Evolutionary conservation across 352 stramenopile genomes (phyloP).

Genomic region (Pythium angustatum): DNA sequence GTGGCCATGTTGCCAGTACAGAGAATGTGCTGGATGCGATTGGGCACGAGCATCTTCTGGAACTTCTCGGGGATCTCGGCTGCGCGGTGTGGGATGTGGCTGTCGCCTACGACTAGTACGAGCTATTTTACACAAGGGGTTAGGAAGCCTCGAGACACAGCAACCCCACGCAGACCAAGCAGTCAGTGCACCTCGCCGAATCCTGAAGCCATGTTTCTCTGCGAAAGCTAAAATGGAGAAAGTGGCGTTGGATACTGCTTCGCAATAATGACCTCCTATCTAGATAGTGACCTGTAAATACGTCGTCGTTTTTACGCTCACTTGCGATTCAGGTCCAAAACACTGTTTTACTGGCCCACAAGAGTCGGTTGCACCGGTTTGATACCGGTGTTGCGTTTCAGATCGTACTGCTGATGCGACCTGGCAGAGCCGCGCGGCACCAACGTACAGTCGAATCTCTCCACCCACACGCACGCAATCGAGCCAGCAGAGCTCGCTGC

Average conservation of each 20-base stretch:
- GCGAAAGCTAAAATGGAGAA: neutral
- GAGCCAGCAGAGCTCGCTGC: no score
- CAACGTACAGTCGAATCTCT: no score
- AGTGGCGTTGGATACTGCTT: neutral
- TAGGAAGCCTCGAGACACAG: neutral
- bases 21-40: slow-evolving; percentile 98
- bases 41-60: slow-evolving; percentile 92
- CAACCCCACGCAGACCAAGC: neutral
- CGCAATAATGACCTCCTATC: neutral
- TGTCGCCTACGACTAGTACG: slow-evolving; percentile 96
- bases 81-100: slow-evolving; percentile 95
- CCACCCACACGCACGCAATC: no score
- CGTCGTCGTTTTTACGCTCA: neutral
- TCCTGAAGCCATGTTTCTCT: slow-evolving; percentile 32
- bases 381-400: slow-evolving; percentile 6
- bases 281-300: neutral
- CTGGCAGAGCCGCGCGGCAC: no score
- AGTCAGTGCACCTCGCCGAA: slow-evolving; percentile 27
- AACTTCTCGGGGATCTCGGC: slow-evolving; percentile 97
- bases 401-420: no score
- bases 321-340: neutral
- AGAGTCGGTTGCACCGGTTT: slow-evolving; percentile 5
- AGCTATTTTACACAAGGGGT: no score
- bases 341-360: slow-evolving; percentile 1
- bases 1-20: slow-evolving; percentile 97